Evolutionary conservation across 202 grass and related monocot genomes (phyloP).

Genomic region (Setaria italica): DNA sequence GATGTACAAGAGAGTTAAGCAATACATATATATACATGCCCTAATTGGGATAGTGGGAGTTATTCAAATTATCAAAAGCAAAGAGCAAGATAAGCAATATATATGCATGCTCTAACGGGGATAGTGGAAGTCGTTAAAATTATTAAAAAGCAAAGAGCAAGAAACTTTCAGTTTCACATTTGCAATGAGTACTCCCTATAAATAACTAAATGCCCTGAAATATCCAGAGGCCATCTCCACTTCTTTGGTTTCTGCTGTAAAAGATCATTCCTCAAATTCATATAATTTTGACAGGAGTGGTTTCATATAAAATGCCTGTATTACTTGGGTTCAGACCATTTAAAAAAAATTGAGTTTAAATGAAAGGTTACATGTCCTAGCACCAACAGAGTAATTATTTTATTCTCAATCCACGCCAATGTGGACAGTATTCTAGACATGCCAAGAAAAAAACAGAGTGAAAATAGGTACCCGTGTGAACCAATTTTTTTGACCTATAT

Average conservation of each 20-base stretch:
- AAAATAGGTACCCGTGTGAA: neutral
- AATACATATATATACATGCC: neutral
- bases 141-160: neutral
- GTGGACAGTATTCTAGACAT: neutral
- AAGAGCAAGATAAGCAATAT: neutral
- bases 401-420: neutral
- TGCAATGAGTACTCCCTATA: neutral
- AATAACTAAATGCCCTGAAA: slow-evolving; percentile 8
- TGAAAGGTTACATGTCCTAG: neutral
- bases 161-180: slow-evolving; percentile 24
- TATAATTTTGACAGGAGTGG: neutral
- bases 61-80: neutral
- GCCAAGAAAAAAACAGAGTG: neutral
- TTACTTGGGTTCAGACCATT: slow-evolving; percentile 8
- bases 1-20: neutral
- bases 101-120: neutral
- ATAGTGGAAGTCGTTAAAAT: neutral
- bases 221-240: neutral
- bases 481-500: neutral
- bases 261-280: slow-evolving; percentile 12
- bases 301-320: slow-evolving; percentile 11
- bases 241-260: slow-evolving; percentile 2
- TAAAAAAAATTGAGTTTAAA: slow-evolving; percentile 3
- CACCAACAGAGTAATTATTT: slow-evolving; percentile 13
- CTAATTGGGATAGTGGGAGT: neutral